Base-by-base conservation (phyloP, 2,329 filamentous ascomycete genomes). In the Diaporthe sp. region DNA sequence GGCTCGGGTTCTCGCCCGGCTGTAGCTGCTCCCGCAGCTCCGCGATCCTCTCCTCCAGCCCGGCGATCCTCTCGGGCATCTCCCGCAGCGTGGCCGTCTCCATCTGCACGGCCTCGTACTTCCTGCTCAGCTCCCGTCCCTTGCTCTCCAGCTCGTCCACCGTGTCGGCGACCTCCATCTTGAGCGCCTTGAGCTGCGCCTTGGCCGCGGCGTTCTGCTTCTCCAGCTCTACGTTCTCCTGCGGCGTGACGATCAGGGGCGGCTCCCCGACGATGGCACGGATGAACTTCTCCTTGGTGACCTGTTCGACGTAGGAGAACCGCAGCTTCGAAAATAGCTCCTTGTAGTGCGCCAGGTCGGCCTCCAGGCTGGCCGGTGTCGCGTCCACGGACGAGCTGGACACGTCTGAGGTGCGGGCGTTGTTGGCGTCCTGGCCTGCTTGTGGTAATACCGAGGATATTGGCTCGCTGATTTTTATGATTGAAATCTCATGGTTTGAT, bases 281-380 rank as follows among this genome's bases (percentile, higher is more conserved):
- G 73, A 99, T 93, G 84, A 98, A 98, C 82, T 98, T 98, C 84
- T 99, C 97, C 85, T 98, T 99, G 60, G 96, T 98, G 77, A 98
- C 95, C 87, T 98, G 97, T 85, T 99, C 97, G 80, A 98, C 94
- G 85, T 98, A 98, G 78, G 94, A 97, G 87, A 98, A 98, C 79
- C 96, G 95, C 53, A 98, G 90, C 86, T 99, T 98, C 57, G 95
- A 94, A 85, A 98, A 99, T 28, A 98, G 91, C 85, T 98, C 96
- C 86, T 94, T 95, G 87, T 98, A 98, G 84, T 98, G 96, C 42
- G 90, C 88, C 39, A 98, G 88, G 84, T 98, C 96, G 39, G 94
- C 94, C 78, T 94, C 92, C 10, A 98, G 88, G 25, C 93, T 93
- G 22, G 93, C 90, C 0, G 96, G 95, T 13, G 92, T 94, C 76